These are phyloP conservation scores for Penicillium janthinellum DNA, from an alignment of 2,329 filamentous ascomycete species.

Conservation along the genomic window DNA sequence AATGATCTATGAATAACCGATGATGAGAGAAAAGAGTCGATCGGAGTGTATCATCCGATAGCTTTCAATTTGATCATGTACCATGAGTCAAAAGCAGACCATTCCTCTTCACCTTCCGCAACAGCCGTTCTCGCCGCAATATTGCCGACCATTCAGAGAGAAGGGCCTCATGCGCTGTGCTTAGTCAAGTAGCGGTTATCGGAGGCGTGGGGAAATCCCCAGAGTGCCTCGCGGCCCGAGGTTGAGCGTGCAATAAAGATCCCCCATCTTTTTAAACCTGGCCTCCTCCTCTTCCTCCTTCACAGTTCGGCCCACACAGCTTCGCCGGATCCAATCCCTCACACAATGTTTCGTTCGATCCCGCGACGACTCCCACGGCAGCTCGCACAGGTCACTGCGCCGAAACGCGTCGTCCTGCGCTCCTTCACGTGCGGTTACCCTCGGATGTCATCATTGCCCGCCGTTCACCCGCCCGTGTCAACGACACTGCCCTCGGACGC, in stretches of 20 bases:
- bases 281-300: neutral
- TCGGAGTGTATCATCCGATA: neutral
- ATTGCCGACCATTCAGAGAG: neutral
- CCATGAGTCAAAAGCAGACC: neutral
- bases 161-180: neutral
- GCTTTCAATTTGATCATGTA: neutral
- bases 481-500: constrained; percentile 68
- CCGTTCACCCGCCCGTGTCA: constrained; percentile 64
- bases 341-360: constrained; percentile 39
- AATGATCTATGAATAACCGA: neutral
- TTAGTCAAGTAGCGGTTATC: constrained; percentile 17
- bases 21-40: neutral
- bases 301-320: neutral
- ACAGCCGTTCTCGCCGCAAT: constrained; percentile 1
- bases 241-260: constrained; percentile 6
- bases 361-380: constrained; percentile 42
- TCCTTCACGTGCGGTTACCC: constrained; percentile 42
- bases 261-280: neutral
- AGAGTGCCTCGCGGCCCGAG: constrained; percentile 13
- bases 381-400: constrained; percentile 24
- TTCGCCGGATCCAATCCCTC: neutral
- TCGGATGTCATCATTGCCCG: constrained; percentile 59
- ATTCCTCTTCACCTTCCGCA: neutral
- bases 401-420: constrained; percentile 31
- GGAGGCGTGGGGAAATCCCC: constrained; percentile 13